Base-by-base conservation (phyloP, 2,329 filamentous ascomycete species). In the Hypocreales sp. region DNA sequence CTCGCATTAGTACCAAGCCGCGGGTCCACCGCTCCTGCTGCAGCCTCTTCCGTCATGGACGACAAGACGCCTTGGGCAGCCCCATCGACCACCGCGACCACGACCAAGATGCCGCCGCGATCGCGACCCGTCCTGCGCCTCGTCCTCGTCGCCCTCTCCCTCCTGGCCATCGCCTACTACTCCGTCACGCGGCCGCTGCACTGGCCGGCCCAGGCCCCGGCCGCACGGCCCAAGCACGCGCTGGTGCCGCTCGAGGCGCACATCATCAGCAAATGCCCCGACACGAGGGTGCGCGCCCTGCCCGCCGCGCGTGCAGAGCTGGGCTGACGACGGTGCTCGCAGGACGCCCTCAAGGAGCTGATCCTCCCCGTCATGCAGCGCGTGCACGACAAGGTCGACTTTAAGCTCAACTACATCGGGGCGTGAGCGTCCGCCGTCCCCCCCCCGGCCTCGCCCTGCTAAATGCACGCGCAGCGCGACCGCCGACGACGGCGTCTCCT, bases 241-340 rank as follows among this genome's bases (percentile, higher is more conserved):
- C 53, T 61, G 31, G 78, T 95, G 5, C 79, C 83, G 4, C 56
- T 98, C 3, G 90, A 98, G 50, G 81, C 83, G 30, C 87, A 95
- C 51, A 90, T 95, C 41, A 98, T 95, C 77, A 81, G 75, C 56
- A 94, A 95, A 63, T 98, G 90, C 45, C 86, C 87, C 0, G 90
- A 98, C 53, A 84, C 90, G 3, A 67, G 65, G 50, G 66, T 69
- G 44, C 8, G 55, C 34, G 16, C 9, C 6, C 11, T 14, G 3
- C 15, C 14, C 13, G 11, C 21, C n/a, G n/a, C n/a, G n/a, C n/a
- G n/a, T n/a, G n/a, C n/a, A n/a, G n/a, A n/a, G n/a, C n/a, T n/a
- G n/a, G n/a, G n/a, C n/a, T n/a, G n/a, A n/a, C n/a, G n/a, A 17
- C n/a, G 15, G 30, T 18, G 23, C 9, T 28, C 11, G 28, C 33